These are phyloP conservation scores for Floccularia luteovirens DNA, from an alignment of 768 basidiomycete species.

Conservation along the genomic window DNA sequence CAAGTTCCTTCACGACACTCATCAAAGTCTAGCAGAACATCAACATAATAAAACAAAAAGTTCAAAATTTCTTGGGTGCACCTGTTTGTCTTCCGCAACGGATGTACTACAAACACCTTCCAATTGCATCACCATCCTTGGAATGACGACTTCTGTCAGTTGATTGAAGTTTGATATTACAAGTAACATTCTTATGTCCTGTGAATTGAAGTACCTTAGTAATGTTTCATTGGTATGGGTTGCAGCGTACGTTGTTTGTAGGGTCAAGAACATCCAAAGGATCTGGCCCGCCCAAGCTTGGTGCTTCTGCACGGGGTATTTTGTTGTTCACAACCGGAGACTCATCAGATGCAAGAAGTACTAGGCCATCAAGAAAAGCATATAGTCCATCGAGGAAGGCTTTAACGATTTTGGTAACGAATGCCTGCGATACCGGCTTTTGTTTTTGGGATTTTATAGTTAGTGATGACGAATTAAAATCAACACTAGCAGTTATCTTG, in stretches of 20 bases:
- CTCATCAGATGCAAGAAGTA: constrained; percentile 71
- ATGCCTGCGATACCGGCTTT: constrained; percentile 52
- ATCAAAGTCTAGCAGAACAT: constrained; percentile 47
- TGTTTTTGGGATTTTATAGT: constrained; percentile 52
- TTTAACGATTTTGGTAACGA: constrained; percentile 68
- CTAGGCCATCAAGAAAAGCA: constrained; percentile 80
- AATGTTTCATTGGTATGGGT: constrained; percentile 5
- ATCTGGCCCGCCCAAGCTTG: constrained; percentile 30
- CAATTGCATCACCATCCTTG: constrained; percentile 73
- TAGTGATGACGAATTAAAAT: constrained; percentile 40
- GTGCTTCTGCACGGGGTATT: constrained; percentile 21
- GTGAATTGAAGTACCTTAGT: constrained; percentile 7
- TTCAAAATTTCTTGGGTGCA: constrained; percentile 19
- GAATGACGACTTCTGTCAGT: constrained; percentile 62
- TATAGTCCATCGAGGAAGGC: constrained; percentile 84
- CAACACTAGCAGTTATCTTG: constrained; percentile 75
- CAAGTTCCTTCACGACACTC: constrained; percentile 75
- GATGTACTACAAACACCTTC: constrained; percentile 69
- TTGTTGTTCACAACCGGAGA: constrained; percentile 37
- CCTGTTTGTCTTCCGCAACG: constrained; percentile 67
- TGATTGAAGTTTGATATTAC: constrained; percentile 86
- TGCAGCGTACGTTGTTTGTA: constrained; percentile 45
- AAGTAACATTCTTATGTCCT: constrained; percentile 84
- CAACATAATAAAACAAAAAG: constrained; percentile 6
- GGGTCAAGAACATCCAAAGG: constrained; percentile 53